Evolutionary conservation across 768 basidiomycete genomes (phyloP), one percentile per base, ranked within the genome.

Genomic region (Mrakia blollopis): DNA sequence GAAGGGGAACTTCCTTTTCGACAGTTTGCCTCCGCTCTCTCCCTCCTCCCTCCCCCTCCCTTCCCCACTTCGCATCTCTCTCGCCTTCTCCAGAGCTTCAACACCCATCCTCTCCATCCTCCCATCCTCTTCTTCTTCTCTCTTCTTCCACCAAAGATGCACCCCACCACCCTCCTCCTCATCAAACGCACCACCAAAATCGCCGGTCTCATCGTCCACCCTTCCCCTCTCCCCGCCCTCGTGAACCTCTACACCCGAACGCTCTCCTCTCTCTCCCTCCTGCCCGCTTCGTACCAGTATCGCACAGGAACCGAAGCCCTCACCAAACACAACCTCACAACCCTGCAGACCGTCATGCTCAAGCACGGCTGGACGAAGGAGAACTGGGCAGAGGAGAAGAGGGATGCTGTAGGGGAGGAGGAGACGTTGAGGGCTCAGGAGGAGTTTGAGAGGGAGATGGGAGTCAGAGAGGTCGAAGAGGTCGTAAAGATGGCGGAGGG

Each of bases 381-480:
- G 68, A 37, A 18, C n/a, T 30, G 11, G 57, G 37, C 39, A 13
- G 41, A 89, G 57, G 88, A 13, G 67, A 61, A 81, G 37, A 88
- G 47, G 90, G 89, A 37, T 88, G 93, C 79, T 83, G 62, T 57
- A 2, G 28, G 21, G 37, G 54, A 14, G 71, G 69, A 14, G 39
- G 0, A 11, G 76, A 70, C 35, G 73, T 47, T 75, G 18, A 57
- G 23, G 14, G 79, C 76, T 23, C 68, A 93, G 67, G 83, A 85
- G 25, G 83, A 85, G 11, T 91, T 87, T 13, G 95, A 97, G 85
- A 88, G 87, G 82, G 87, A 88, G 83, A 82, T 98, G 57, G 88
- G 90, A 70, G 92, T 92, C 82, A 92, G 93, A 0, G 89, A 92
- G 80, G 92, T 97, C 61, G 95, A 98, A 86, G 87, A 93, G 83